Percentiles rank a stretch among this genome's conserved stretches.
These are phyloP conservation scores for Schoenoplectus tabernaemontani DNA, from an alignment of 202 grass and related monocot species.

Conservation along the genomic window DNA sequence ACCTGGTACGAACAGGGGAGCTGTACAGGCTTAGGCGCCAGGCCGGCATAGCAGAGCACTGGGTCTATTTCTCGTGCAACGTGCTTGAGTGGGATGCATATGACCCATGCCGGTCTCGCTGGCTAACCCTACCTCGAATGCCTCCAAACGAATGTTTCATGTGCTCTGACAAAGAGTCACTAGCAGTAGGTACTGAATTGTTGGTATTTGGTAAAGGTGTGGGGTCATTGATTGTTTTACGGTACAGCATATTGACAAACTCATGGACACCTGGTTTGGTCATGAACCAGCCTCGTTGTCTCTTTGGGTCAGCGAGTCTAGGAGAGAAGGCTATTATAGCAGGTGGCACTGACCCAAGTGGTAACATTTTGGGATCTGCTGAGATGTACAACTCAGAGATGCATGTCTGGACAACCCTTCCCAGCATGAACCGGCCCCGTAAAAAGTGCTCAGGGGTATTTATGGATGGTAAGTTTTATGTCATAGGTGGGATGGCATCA, in stretches of 20 bases:
- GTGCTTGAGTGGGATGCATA: conserved; percentile 85
- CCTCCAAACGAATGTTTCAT: conserved; percentile 78
- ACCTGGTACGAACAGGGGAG: conserved; percentile 57
- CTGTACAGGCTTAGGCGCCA: conserved; percentile 66
- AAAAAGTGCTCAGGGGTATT: conserved; percentile 91
- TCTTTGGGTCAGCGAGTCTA: conserved; percentile 82
- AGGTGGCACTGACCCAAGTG: conserved; percentile 55
- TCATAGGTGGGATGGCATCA: conserved; percentile 63
- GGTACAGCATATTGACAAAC: conserved; percentile 80
- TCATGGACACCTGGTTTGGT: conserved; percentile 52
- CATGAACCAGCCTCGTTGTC: conserved; percentile 66
- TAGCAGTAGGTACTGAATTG: conserved; percentile 80
- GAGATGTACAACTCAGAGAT: conserved; percentile 78
- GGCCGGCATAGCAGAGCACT: conserved; percentile 50
- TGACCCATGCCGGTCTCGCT: conserved; percentile 57
- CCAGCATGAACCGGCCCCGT: conserved; percentile 60
- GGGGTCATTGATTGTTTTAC: conserved; percentile 58
- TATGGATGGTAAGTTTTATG: conserved; percentile 88
- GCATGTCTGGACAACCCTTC: conserved; percentile 51
- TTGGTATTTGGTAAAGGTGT: conserved; percentile 70
- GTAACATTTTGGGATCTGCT: conserved; percentile 59
- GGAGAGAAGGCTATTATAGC: conserved; percentile 60
- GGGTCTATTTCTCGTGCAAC: conserved; percentile 94
- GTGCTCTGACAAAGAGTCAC: conserved; percentile 89
- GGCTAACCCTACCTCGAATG: conserved; percentile 79